Evolutionary conservation across 2,329 filamentous ascomycete genomes (phyloP).

Genomic region (Cordyceps cicadae): DNA sequence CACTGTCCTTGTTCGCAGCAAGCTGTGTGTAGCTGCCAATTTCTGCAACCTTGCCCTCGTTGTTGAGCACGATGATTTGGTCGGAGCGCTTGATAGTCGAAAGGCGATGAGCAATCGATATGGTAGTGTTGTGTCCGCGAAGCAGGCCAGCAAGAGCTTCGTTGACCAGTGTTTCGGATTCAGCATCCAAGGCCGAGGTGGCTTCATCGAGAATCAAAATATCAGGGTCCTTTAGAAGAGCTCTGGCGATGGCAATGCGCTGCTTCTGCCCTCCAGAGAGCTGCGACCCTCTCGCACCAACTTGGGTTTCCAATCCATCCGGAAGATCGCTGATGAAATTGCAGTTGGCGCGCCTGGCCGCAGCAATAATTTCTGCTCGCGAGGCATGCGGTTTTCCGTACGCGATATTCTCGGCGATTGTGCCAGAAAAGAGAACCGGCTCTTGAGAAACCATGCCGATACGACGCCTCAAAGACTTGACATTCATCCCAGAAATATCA

Average conservation of each 20-base stretch:
- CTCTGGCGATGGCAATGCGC: slow-evolving; percentile 91
- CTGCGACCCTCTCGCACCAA: slow-evolving; percentile 86
- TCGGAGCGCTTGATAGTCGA: slow-evolving; percentile 96
- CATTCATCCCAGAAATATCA: slow-evolving; percentile 80
- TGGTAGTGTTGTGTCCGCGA: slow-evolving; percentile 84
- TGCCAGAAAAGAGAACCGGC: slow-evolving; percentile 82
- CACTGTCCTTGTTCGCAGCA: slow-evolving; percentile 63
- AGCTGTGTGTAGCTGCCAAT: slow-evolving; percentile 76
- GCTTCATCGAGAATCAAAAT: slow-evolving; percentile 96
- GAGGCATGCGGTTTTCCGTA: slow-evolving; percentile 79
- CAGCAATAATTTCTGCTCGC: slow-evolving; percentile 71
- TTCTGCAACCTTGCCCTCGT: slow-evolving; percentile 83
- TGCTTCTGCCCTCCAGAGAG: slow-evolving; percentile 96
- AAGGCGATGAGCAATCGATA: slow-evolving; percentile 91
- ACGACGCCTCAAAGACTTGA: slow-evolving; percentile 81
- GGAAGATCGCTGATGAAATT: slow-evolving; percentile 95
- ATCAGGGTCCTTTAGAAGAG: slow-evolving; percentile 89
- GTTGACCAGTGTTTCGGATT: slow-evolving; percentile 95
- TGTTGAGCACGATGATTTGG: slow-evolving; percentile 82
- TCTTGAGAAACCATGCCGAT: slow-evolving; percentile 96
- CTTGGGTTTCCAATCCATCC: slow-evolving; percentile 87
- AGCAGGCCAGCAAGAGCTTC: slow-evolving; percentile 75
- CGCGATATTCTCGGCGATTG: slow-evolving; percentile 80
- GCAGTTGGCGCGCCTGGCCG: slow-evolving; percentile 88
- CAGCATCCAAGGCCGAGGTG: slow-evolving; percentile 89